A percentile compares a stretch with the other conserved stretches of the same genome.
Evolutionary conservation across 371 early-diverging fungal genomes (phyloP).

Genomic region (Rhizopus delemar): DNA sequence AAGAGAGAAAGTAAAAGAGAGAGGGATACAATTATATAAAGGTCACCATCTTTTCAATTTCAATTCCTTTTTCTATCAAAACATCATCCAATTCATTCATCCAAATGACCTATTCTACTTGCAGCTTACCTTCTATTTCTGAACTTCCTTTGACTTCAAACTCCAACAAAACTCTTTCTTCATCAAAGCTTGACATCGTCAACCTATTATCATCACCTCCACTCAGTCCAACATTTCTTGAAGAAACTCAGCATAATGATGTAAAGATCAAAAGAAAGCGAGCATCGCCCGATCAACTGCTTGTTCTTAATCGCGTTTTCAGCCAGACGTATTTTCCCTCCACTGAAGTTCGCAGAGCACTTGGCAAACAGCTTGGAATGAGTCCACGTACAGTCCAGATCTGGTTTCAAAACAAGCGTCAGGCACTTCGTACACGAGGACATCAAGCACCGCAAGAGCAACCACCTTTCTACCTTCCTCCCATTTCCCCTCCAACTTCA

Average conservation of each 20-base stretch:
- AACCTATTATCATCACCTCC: slow-evolving; percentile 17
- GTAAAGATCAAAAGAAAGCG: slow-evolving; percentile 53
- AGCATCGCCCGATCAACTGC: slow-evolving; percentile 49
- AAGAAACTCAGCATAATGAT: slow-evolving; percentile 10
- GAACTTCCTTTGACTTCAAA: slow-evolving; percentile 25
- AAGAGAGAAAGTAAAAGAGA: background rate
- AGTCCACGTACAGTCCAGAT: slow-evolving; percentile 81
- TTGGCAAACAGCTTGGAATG: slow-evolving; percentile 89
- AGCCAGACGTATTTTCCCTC: slow-evolving; percentile 61
- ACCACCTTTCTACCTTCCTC: slow-evolving; percentile 51
- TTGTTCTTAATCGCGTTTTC: slow-evolving; percentile 56
- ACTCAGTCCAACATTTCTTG: background rate
- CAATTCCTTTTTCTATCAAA: slow-evolving; percentile 2
- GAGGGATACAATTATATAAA: background rate
- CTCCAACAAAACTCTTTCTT: slow-evolving; percentile 4
- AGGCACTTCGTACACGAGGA: slow-evolving; percentile 54
- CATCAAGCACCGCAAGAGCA: slow-evolving; percentile 47
- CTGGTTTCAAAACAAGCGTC: slow-evolving; percentile 96
- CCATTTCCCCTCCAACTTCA: slow-evolving; percentile 49
- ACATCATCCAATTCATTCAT: slow-evolving; percentile 1
- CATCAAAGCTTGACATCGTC: slow-evolving; percentile 23
- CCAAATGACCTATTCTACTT: slow-evolving; percentile 27
- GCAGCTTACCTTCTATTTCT: slow-evolving; percentile 44
- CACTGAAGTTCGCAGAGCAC: slow-evolving; percentile 77
- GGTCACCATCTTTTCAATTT: background rate